These are phyloP conservation scores for Pelargonium myrrhifolium DNA, from an alignment of 441 rosid genomes.

Conservation along the genomic window DNA sequence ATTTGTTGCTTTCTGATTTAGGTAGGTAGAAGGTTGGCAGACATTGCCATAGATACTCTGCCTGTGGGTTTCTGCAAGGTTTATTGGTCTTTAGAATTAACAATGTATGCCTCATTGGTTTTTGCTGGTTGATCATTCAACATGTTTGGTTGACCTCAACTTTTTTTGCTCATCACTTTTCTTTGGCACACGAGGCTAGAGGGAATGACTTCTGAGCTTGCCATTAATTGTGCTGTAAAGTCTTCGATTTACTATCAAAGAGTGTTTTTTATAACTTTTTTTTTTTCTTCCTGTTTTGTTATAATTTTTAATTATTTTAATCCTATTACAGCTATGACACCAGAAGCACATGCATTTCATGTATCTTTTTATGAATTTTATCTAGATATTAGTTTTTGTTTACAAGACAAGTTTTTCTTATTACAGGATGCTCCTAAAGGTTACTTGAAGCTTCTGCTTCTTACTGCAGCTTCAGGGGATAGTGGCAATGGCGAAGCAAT, in stretches of 20 bases:
- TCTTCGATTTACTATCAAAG: neutral
- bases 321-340: neutral
- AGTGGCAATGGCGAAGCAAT: constrained; percentile 80
- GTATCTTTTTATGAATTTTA: neutral
- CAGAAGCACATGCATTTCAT: constrained; percentile 4
- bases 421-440: constrained; percentile 85
- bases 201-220: neutral
- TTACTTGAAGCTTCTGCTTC: constrained; percentile 91
- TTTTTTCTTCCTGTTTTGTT: neutral
- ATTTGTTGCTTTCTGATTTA: neutral
- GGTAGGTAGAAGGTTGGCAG: neutral
- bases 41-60: neutral
- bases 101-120: too few species aligned
- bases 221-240: neutral
- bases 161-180: too few species aligned
- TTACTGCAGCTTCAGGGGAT: constrained; percentile 85
- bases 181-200: neutral
- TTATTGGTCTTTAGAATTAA: too few species aligned
- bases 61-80: too few species aligned
- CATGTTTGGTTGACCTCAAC: neutral
- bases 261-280: neutral
- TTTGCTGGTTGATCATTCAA: neutral
- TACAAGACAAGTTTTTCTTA: constrained; percentile 9
- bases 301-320: neutral
- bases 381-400: neutral